Evolutionary conservation across 2,329 filamentous ascomycete genomes (phyloP), one percentile per base, ranked within the genome.

Genomic region (Pestalotiopsis fici): DNA sequence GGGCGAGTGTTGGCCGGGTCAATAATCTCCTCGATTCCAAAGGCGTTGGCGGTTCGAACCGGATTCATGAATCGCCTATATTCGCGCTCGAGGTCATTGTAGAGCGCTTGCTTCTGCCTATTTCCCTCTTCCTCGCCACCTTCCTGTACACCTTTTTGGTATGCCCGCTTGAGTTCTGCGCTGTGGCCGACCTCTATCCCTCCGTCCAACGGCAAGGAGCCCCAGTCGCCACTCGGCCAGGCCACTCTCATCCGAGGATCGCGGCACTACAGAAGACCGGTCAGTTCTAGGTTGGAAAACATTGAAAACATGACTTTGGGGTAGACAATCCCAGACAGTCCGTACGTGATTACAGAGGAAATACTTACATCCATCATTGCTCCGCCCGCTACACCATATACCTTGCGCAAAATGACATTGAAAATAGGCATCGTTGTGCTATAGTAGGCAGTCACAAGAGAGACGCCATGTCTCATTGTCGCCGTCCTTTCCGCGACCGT

Each of bases 151-250:
- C 63, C 63, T 35, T 57, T 15, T 31, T 65, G 50, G 54, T 86
- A 28, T 81, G 73, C 65, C 83, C 84, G 66, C 67, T 83, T 85
- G 68, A 91, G 74, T 70, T 91, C 88, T 66, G 86, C 85, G 1
- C 86, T 82, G 76, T 91, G 89, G 0, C 84, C 88, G 9, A 90
- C 88, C 71, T 91, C 88, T 39, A 91, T 90, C 0, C 89, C 89
- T 2, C 88, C 89, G 65, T 89, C 87, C 0, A 91, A 78, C 0
- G 89, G 89, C 4, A 91, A 74, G 13, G 84, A 88, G 0, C 88
- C 88, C 87, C 88, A 91, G 70, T 88, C 82, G 0, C 88, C 88
- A 43, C 83, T 87, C 0, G 89, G 89, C 89, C 89, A 91, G 5
- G 87, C 87, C 13, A 91, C 83, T 59, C 88, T 83, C 81, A 87